Evolutionary conservation across 1,139 yeast species (phyloP).

Genomic region (Dujonia santamariae): DNA sequence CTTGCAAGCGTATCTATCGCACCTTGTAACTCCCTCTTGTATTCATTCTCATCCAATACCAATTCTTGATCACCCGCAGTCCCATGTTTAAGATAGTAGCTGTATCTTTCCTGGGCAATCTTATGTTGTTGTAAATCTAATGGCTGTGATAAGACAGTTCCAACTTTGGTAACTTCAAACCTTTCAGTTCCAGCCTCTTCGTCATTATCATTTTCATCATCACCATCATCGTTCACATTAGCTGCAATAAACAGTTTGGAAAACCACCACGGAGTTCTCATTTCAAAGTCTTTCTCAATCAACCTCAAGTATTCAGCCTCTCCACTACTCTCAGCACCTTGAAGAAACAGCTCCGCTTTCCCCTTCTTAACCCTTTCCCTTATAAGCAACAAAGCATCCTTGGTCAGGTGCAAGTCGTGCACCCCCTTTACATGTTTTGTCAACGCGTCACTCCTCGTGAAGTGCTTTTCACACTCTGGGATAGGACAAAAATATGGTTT

Average conservation of each 20-base stretch:
- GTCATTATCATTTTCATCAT: constrained; percentile 11
- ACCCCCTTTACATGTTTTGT: constrained; percentile 62
- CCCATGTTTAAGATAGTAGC: constrained; percentile 17
- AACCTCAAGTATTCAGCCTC: constrained; percentile 28
- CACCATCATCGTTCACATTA: not conserved
- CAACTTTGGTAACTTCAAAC: not conserved
- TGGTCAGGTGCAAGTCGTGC: constrained; percentile 48
- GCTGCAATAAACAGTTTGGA: constrained; percentile 24
- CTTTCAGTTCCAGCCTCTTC: constrained; percentile 6
- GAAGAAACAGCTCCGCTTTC: constrained; percentile 17
- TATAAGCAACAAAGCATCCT: constrained; percentile 31
- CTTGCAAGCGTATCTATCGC: constrained; percentile 3
- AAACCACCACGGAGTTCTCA: constrained; percentile 47
- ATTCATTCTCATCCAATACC: constrained; percentile 2
- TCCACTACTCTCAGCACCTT: constrained; percentile 16
- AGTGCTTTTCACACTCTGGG: constrained; percentile 66
- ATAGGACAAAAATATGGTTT: constrained; percentile 65
- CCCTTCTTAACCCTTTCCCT: constrained; percentile 22
- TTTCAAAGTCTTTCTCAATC: constrained; percentile 32
- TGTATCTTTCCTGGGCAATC: constrained; percentile 32
- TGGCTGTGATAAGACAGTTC: constrained; percentile 23
- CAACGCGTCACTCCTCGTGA: constrained; percentile 59
- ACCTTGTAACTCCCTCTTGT: constrained; percentile 2
- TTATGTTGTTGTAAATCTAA: constrained; percentile 33
- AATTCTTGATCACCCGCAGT: constrained; percentile 5